A percentile compares a stretch with the other conserved stretches of the same genome.
Evolutionary conservation across 2,329 filamentous ascomycete genomes (phyloP).

Genomic region (Plectosphaerella plurivora): DNA sequence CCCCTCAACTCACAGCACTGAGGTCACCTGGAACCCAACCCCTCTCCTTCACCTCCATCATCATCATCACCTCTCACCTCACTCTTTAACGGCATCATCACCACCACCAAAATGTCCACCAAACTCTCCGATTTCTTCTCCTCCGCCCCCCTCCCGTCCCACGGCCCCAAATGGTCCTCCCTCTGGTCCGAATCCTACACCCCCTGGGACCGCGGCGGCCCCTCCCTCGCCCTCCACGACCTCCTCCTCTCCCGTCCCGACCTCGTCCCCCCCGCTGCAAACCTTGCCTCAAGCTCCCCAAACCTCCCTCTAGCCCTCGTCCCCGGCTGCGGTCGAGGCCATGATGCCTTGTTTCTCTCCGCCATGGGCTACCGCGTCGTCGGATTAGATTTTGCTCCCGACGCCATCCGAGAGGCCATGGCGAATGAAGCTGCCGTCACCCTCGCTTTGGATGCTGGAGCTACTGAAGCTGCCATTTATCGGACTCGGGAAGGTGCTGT

Average conservation of each 20-base stretch:
- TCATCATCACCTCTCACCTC: too few relatives aligned
- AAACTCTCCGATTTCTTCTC: conserved; percentile 30
- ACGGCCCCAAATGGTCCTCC: conserved; percentile 38
- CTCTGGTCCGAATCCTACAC: conserved; percentile 40
- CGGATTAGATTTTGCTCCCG: conserved; percentile 64
- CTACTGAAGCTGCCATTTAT: conserved; percentile 38
- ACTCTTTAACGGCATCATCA: background rate
- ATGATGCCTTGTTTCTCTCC: conserved; percentile 73
- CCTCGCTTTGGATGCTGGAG: conserved; percentile 27
- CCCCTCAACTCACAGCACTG: too few relatives aligned
- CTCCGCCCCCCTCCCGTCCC: conserved; percentile 23
- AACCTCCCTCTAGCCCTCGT: conserved; percentile 58
- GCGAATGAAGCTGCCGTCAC: conserved; percentile 29
- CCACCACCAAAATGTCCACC: conserved; percentile 13
- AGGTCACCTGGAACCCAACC: background rate
- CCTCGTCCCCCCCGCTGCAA: conserved; percentile 27
- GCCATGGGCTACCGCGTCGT: conserved; percentile 73
- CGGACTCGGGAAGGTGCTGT: conserved; percentile 29
- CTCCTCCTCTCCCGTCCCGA: conserved; percentile 40
- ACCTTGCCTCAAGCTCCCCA: conserved; percentile 13
- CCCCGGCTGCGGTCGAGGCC: conserved; percentile 76
- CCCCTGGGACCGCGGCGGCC: conserved; percentile 54
- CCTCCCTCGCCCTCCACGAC: conserved; percentile 50
- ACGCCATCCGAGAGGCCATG: conserved; percentile 39
- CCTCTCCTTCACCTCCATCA: background rate